Evolutionary conservation across 306 rosid species (phyloP), one percentile per base, ranked within the genome.

Genomic region (Sophora flavescens): DNA sequence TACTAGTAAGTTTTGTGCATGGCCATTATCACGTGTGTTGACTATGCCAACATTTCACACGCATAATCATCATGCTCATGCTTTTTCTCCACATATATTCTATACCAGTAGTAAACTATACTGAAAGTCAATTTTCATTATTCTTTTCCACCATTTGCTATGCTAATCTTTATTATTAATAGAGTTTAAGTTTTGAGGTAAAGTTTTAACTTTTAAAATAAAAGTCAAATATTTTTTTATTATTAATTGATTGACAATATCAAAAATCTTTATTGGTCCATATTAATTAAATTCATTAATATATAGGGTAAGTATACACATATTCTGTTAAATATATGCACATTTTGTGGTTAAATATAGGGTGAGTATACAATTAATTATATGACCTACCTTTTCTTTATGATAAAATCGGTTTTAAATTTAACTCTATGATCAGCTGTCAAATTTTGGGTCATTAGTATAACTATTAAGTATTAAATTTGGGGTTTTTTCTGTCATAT

Each of bases 11-110:
- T 52, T 18, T 65, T 76, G 70, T 82, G 79, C 78, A 71, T 70
- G 85, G 60, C 74, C 35, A 53, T 63, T 48, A 57, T 67, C 44
- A 52, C 71, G 57, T 81, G 77, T 81, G 81, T 75, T 81, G 88
- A 84, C 83, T 72, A 51, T 70, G 60, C 66, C 16, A 76, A 61
- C 68, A 70, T 64, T 48, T 62, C 83, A 47, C 80, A 82, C 63
- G 83, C 76, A 76, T 70, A 67, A 75, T 71, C 74, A 84, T 80
- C 72, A 36, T 81, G 63, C 3, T 53, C 12, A 64, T 78, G 70
- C 69, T 22, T 86, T 78, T 84, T 79, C 77, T 51, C 53, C 42
- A 64, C 39, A 0, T 67, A 51, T 16, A 35, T 54, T 8, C 39
- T 54, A 30, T 53, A 75, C 32, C 44, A 47, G 45, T n/a, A 47